Evolutionary conservation across 805 yeast genomes (phyloP).

Genomic region (Ogataea pignaliae): DNA sequence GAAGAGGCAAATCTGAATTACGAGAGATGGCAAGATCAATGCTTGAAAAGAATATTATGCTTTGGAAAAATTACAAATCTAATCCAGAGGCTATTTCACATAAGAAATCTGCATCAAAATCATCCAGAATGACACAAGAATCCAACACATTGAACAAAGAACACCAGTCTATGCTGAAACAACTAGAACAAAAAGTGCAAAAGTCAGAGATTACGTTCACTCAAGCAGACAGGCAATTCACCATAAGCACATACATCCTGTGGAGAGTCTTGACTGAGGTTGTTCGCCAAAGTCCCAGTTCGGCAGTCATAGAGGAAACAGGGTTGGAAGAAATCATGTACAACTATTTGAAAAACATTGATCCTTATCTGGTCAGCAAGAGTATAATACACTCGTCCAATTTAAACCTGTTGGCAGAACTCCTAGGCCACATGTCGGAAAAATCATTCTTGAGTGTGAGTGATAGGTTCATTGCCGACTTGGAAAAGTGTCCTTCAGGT

Average conservation of each 20-base stretch:
- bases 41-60: constrained; percentile 36
- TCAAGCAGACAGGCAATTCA: constrained; percentile 80
- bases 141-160: constrained; percentile 7
- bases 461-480: constrained; percentile 87
- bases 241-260: constrained; percentile 80
- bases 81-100: constrained; percentile 10
- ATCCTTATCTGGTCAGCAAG: constrained; percentile 63
- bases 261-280: constrained; percentile 92
- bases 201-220: constrained; percentile 63
- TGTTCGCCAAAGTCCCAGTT: constrained; percentile 79
- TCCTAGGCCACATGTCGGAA: constrained; percentile 87
- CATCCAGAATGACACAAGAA: constrained; percentile 13
- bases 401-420: constrained; percentile 87
- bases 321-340: constrained; percentile 90
- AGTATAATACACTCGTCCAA: constrained; percentile 81
- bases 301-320: constrained; percentile 69
- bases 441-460: constrained; percentile 82
- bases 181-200: constrained; percentile 25
- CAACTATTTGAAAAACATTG: constrained; percentile 82
- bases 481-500: constrained; percentile 71
- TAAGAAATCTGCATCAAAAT: constrained; percentile 22
- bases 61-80: constrained; percentile 20
- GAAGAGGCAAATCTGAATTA: constrained; percentile 86
- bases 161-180: constrained; percentile 10
- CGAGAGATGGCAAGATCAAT: constrained; percentile 60